phyloP scores from a whole-genome alignment of 1,139 yeast genomes.

The Nakaseomyces nivariensis region DNA sequence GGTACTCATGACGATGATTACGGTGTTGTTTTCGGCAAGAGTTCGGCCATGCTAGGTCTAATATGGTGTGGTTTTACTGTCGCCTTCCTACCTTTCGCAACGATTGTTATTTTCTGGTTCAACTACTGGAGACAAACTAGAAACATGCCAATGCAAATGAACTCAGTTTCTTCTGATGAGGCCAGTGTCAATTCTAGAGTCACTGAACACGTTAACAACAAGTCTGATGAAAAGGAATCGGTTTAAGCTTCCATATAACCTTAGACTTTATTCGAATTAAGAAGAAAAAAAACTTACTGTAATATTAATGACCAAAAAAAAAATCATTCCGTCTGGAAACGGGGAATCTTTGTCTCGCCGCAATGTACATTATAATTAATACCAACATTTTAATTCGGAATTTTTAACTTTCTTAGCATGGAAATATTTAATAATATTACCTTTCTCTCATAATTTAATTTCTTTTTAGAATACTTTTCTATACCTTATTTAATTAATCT shows the following conservation, averaged over 20 bases:
- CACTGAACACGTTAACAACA: slow-evolving; percentile 1
- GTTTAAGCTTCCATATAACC: neutral
- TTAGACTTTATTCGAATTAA: neutral
- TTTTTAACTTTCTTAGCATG: neutral
- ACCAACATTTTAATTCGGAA: neutral
- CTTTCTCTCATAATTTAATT: neutral
- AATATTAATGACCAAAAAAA: neutral
- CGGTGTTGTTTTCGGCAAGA: slow-evolving; percentile 21
- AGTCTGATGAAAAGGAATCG: slow-evolving; percentile 1
- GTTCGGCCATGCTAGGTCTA: slow-evolving; percentile 22
- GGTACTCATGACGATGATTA: slow-evolving; percentile 27
- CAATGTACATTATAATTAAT: neutral
- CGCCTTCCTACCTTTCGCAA: slow-evolving; percentile 11
- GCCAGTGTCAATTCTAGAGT: slow-evolving; percentile 1
- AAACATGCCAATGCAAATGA: neutral
- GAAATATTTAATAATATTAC: neutral
- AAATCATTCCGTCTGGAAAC: slow-evolving; percentile 1
- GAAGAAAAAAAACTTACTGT: neutral
- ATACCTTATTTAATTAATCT: neutral
- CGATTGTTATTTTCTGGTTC: neutral
- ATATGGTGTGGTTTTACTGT: slow-evolving; percentile 26
- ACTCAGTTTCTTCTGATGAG: neutral
- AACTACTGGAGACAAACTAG: slow-evolving; percentile 1
- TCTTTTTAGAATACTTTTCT: neutral
- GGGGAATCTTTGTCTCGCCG: neutral